Evolutionary conservation across 148 eudicot species (phyloP), one percentile per base, ranked within the genome.

Genomic region (Rhododendron mucronatum): DNA sequence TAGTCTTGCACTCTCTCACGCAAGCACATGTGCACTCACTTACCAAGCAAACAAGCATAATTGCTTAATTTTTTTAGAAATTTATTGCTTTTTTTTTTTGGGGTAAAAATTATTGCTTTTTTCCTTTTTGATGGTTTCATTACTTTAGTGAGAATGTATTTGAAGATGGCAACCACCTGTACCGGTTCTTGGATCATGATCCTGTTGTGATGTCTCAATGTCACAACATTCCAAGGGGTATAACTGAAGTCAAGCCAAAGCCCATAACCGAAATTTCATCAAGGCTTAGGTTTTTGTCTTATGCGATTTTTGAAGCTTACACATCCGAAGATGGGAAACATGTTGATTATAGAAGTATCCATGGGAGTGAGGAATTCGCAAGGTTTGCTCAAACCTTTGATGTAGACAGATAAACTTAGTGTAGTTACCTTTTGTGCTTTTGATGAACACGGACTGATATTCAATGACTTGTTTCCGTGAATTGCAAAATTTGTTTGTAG

Each of bases 331-430:
- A 89, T 92, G 91, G 92, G 74, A 92, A 85, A 67, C 92, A 90
- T 83, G 88, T 92, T 87, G 93, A 90, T 84, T 92, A 92, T 75
- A 90, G 91, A 89, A 90, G 90, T 87, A 89, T 92, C 83, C 93
- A 92, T 71, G 93, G 93, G 37, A 92, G 92, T 84, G 93, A 92
- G 87, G 93, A 92, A 81, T 92, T 92, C 75, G 91, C 92, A 81
- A 90, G 93, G 93, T 92, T 75, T 78, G 88, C 87, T 86, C 4
- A 69, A 61, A 61, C 63, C 80, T 76, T 20, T 80, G 57, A 26
- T 57, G 14, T 26, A 15, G 45, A 35, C 50, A 7, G 51, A 30
- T 61, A 61, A 84, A 35, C 84, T 37, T 23, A 12, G 3, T 33
- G n/a, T 26, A 8, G 30, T 81, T 1, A 73, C 2, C 20, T 67